Conservation (phyloP, 164 flowering plant genomes). For the Stephania yunnanensis region DNA sequence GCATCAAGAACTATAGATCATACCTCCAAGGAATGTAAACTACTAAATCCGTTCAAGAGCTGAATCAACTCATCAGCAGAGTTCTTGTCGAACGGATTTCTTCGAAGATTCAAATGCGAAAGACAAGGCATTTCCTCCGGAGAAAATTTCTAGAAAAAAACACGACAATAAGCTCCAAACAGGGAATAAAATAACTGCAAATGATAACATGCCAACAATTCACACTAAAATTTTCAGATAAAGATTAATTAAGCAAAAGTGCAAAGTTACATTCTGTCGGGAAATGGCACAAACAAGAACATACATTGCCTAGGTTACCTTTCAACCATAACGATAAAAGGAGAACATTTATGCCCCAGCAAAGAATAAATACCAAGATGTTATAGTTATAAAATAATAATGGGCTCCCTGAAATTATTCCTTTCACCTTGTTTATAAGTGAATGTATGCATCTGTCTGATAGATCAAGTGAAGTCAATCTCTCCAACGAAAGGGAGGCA, state of each 20-base stretch:
- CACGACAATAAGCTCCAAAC: constrained; percentile 5
- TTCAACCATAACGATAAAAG: background rate
- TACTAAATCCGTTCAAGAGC: constrained; percentile 46
- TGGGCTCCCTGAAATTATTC: background rate
- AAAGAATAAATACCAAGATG: background rate
- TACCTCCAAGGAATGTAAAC: constrained; percentile 76
- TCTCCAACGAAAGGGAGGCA: constrained; percentile 32
- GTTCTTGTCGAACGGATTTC: constrained; percentile 67
- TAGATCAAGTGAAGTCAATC: constrained; percentile 68
- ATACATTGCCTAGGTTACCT: background rate
- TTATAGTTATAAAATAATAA: background rate
- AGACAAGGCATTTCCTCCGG: constrained; percentile 61
- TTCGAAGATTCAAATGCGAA: constrained; percentile 68
- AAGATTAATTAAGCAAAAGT: background rate
- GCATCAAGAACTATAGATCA: constrained; percentile 17
- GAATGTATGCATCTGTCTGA: constrained; percentile 66
- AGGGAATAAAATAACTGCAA: background rate
- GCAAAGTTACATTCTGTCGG: background rate
- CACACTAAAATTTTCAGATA: background rate
- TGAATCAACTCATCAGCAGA: constrained; percentile 48
- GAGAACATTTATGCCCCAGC: background rate
- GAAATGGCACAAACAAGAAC: background rate
- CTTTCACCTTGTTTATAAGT: constrained; percentile 57
- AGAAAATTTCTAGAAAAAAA: constrained; percentile 50
- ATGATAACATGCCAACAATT: background rate